phyloP scores from a whole-genome alignment of 164 flowering plant species.

The Saururus chinensis region DNA sequence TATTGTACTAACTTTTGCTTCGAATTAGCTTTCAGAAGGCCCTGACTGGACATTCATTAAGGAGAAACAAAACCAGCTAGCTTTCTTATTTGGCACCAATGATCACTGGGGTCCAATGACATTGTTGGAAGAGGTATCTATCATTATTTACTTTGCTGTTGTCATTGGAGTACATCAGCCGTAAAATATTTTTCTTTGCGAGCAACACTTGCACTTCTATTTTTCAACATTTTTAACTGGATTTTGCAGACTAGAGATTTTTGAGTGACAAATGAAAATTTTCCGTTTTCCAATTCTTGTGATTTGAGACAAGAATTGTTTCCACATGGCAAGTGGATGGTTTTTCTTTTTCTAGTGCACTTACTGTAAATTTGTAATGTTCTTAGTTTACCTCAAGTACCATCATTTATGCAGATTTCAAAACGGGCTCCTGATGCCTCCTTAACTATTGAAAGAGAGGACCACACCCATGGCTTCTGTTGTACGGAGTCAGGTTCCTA shows the following conservation, averaged over 20 bases:
- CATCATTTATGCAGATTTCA: conserved; percentile 38
- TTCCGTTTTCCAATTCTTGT: too few species aligned
- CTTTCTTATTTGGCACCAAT: conserved; percentile 69
- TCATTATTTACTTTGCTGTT: too few species aligned
- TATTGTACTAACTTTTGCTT: conserved; percentile 3
- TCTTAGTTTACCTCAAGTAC: not conserved
- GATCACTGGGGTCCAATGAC: conserved; percentile 98
- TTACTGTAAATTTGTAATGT: not conserved
- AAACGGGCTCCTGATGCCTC: conserved; percentile 40
- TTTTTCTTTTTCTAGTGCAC: not conserved
- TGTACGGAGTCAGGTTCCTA: conserved; percentile 73
- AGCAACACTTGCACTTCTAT: too few species aligned
- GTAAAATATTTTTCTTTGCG: too few species aligned
- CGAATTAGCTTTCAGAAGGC: conserved; percentile 48
- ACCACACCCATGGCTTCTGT: conserved; percentile 65
- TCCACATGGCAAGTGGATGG: too few species aligned
- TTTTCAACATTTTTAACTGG: too few species aligned
- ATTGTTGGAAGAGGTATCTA: conserved; percentile 58
- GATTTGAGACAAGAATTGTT: too few species aligned
- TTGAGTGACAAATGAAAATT: too few species aligned
- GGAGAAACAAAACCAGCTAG: conserved; percentile 37
- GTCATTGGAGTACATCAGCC: too few species aligned
- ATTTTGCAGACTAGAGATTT: too few species aligned
- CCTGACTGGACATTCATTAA: conserved; percentile 79
- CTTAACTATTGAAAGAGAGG: conserved; percentile 67